Evolutionary conservation across 169 alveolate genomes (phyloP), one percentile per base, ranked within the genome.

Genomic region (Plasmodium chabaudi): DNA sequence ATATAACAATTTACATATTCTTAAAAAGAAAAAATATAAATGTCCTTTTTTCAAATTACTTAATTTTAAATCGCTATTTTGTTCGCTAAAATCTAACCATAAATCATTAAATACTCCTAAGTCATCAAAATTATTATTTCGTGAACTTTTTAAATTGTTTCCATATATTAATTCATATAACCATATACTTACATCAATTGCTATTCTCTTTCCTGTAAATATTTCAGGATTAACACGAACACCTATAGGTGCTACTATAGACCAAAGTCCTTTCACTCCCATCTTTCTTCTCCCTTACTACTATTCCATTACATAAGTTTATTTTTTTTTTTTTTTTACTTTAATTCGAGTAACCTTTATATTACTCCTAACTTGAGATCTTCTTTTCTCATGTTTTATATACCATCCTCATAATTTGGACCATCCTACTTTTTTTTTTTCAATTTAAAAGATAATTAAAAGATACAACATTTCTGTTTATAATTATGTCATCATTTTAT

Each of bases 111-210:
- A 86, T 9, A 70, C 47, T 39, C 91, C 60, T 65, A 86, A 34
- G n/a, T 86, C 44, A 39, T 86, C 91, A 49, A 86, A 19, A 12
- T 57, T 49, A 23, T 61, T 64, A 53, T 65, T 70, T 69, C 49
- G n/a, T 21, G 71, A 13, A 6, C 19, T 53, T 72, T 70, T 86
- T 44, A 86, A 12, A 51, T 86, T 86, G 34, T 63, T 86, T 39
- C 87, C 91, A 63, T 86, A 86, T 0, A 87, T 69, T 49, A 86
- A 46, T 73, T 95, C 95, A 51, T 93, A 89, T 13, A 90, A 67
- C 98, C 98, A 96, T 13, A 96, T 96, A 69, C 96, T 90, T 10
- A 95, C 97, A 87, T 96, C 98, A 60, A 96, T 93, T 21, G 98
- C 98, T 55, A 95, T 87, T 60, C 91, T 71, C 65, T 95, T 88